These are phyloP conservation scores for Solanum gracilifrons DNA, from an alignment of 257 asterid genomes.

Conservation along the genomic window DNA sequence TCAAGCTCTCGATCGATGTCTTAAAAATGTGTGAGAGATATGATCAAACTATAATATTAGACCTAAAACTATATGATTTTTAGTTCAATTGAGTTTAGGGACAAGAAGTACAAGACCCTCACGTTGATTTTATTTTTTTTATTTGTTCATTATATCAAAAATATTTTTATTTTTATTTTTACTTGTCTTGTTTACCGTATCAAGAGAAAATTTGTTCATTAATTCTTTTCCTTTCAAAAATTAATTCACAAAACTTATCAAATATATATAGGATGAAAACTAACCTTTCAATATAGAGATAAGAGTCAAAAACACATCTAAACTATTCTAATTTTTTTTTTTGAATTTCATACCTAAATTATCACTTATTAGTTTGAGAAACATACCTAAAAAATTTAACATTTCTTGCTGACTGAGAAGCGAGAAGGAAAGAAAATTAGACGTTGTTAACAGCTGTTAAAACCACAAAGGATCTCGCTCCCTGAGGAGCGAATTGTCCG, in stretches of 20 bases:
- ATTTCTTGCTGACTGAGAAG: not conserved
- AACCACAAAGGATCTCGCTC: no score
- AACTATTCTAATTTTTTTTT: no score
- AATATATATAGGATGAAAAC: not conserved
- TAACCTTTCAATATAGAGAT: no score
- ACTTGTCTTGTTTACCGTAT: no score
- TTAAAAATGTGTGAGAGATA: not conserved
- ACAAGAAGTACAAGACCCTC: not conserved
- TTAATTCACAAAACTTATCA: not conserved
- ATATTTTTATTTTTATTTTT: not conserved
- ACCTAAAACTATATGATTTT: not conserved
- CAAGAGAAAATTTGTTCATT: not conserved
- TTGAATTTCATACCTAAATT: no score
- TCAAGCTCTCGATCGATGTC: not conserved
- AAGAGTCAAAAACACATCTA: no score
- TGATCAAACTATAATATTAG: not conserved
- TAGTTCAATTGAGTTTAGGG: not conserved
- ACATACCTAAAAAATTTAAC: not conserved
- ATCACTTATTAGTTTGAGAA: no score
- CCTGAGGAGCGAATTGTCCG: no score
- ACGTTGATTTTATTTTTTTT: not conserved
- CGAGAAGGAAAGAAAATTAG: not conserved
- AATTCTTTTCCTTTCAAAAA: not conserved
- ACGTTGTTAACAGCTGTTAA: fast-evolving
- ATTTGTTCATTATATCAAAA: no score